These are phyloP conservation scores for Rhodotorula glutinis DNA, from an alignment of 1,284 basidiomycete genomes.

Conservation along the genomic window DNA sequence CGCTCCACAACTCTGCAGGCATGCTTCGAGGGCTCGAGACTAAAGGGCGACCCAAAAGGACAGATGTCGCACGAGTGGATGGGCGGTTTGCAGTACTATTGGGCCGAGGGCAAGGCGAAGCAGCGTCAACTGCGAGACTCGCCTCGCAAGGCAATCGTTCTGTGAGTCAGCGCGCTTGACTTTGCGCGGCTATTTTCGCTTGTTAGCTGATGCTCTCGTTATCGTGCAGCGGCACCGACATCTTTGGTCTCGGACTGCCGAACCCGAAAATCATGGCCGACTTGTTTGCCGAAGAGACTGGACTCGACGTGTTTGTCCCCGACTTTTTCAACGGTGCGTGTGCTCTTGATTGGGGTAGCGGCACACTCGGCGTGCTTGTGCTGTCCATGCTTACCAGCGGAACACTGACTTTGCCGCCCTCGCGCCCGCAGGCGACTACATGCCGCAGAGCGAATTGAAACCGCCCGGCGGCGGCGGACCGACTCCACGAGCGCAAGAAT, in stretches of 20 bases:
- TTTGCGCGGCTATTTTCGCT: neutral
- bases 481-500: neutral
- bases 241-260: slow-evolving; percentile 22
- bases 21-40: slow-evolving; percentile 7
- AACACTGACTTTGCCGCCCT: neutral
- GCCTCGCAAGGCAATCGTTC: slow-evolving; percentile 7
- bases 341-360: too few relatives aligned
- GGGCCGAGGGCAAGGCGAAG: neutral
- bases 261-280: slow-evolving; percentile 25
- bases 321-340: slow-evolving; percentile 11
- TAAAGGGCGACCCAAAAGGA: slow-evolving; percentile 13
- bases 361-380: too few relatives aligned
- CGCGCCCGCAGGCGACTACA: neutral
- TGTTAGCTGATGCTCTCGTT: fast-evolving
- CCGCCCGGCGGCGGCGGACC: neutral
- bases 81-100: slow-evolving; percentile 5
- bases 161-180: neutral
- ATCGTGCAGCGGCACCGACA: slow-evolving; percentile 11
- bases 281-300: slow-evolving; percentile 1
- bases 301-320: slow-evolving; percentile 11
- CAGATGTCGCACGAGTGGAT: neutral
- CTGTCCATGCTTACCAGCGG: too few relatives aligned
- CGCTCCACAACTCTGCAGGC: neutral
- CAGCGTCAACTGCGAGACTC: too few relatives aligned
- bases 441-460: slow-evolving; percentile 1